Percentiles rank a stretch among this genome's conserved stretches.
These are phyloP conservation scores for Petunia axillaris DNA, from an alignment of 257 asterid genomes.

Conservation along the genomic window DNA sequence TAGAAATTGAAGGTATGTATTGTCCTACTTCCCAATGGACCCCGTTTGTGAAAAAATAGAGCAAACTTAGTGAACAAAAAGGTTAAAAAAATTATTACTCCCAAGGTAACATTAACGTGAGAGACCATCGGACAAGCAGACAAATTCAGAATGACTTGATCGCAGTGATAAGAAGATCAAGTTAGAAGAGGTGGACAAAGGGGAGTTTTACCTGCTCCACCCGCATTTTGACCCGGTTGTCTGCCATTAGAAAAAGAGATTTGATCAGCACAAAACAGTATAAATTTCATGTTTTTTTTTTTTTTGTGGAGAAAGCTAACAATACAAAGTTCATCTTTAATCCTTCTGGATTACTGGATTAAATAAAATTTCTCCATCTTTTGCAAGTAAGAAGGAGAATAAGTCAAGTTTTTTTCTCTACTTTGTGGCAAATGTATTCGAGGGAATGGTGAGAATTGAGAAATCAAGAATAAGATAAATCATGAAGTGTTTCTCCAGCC, in stretches of 20 bases:
- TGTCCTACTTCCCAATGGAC: not conserved
- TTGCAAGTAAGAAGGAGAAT: not conserved
- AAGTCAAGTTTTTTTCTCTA: not conserved
- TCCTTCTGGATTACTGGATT: not conserved
- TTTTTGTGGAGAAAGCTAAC: too few species aligned
- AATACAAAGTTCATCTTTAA: not conserved
- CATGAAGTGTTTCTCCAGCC: not conserved
- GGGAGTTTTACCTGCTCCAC: conserved; percentile 27
- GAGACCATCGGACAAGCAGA: not conserved
- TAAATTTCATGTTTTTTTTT: not conserved
- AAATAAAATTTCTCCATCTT: conserved; percentile 1
- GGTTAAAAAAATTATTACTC: not conserved
- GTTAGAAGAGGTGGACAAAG: not conserved
- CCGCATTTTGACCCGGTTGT: conserved; percentile 40
- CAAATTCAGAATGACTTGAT: conserved; percentile 8
- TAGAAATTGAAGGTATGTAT: not conserved
- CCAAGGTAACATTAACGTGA: not conserved
- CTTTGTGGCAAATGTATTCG: not conserved
- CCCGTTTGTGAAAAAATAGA: not conserved
- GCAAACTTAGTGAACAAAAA: not conserved
- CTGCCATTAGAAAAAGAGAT: conserved; percentile 36
- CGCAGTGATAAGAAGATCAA: not conserved
- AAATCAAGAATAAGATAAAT: not conserved
- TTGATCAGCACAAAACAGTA: conserved; percentile 10
- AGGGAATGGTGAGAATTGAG: not conserved